Conservation (phyloP, 352 stramenopile species). For the Stramenopiles sp. region DNA sequence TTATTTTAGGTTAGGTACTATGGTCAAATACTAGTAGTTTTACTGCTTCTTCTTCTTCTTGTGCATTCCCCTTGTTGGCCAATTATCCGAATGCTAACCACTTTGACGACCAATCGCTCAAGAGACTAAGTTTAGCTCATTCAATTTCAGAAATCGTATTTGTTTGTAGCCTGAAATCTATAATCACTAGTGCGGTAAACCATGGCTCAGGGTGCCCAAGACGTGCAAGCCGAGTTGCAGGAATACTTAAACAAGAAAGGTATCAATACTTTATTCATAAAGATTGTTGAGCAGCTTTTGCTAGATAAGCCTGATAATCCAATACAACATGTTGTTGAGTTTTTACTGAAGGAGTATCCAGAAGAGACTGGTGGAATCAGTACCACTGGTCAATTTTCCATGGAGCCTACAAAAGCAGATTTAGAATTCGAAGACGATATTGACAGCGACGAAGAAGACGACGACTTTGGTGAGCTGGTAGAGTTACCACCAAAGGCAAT, state of each 20-base stretch:
- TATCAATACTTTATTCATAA: slow-evolving; percentile 74
- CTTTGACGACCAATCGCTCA: no score
- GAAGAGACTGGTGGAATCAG: slow-evolving; percentile 39
- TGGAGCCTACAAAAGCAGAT: slow-evolving; percentile 46
- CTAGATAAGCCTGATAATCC: slow-evolving; percentile 64
- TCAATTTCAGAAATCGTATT: no score
- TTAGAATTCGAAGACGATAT: slow-evolving; percentile 61
- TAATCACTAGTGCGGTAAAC: no score
- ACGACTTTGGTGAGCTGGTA: slow-evolving; percentile 53
- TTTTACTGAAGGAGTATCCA: slow-evolving; percentile 58
- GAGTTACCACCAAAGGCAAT: slow-evolving; percentile 35
- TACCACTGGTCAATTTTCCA: slow-evolving; percentile 12
- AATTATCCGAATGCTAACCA: no score
- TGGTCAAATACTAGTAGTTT: no score
- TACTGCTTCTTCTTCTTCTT: no score
- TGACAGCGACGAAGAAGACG: slow-evolving; percentile 32
- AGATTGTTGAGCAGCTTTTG: slow-evolving; percentile 64
- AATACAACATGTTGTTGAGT: slow-evolving; percentile 63
- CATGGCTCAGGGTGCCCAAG: slow-evolving; percentile 50
- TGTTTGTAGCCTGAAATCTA: no score
- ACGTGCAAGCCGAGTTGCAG: slow-evolving; percentile 65
- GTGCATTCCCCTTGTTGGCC: no score
- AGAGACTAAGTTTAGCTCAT: no score
- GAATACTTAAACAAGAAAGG: slow-evolving; percentile 68
- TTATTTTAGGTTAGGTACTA: no score